Conservation (phyloP, 805 yeast genomes). For the Candida schatavii region DNA sequence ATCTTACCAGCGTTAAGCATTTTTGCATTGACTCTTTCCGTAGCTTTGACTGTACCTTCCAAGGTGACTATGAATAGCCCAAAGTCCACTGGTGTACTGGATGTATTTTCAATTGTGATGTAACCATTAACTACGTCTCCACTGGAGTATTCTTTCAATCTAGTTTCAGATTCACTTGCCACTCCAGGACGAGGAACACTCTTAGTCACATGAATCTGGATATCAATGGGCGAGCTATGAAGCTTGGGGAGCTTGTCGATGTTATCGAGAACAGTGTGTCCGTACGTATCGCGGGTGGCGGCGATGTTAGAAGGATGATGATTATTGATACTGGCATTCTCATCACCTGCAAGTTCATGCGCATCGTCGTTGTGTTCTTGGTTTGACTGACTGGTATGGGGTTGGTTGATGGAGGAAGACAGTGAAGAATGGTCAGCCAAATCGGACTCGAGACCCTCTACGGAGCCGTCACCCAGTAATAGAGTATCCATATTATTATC, state of each 20-base stretch:
- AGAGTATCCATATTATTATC: conserved; percentile 3
- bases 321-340: conserved; percentile 2
- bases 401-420: not conserved
- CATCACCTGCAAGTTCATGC: conserved; percentile 12
- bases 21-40: conserved; percentile 19
- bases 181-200: conserved; percentile 45
- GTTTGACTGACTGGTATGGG: conserved; percentile 7
- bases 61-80: conserved; percentile 46
- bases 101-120: conserved; percentile 47
- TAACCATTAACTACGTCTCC: conserved; percentile 44
- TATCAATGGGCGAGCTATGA: conserved; percentile 41
- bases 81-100: conserved; percentile 41
- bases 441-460: not conserved
- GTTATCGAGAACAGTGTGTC: conserved; percentile 50
- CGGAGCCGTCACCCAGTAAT: not conserved
- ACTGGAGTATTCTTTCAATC: conserved; percentile 40
- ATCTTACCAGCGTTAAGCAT: conserved; percentile 15
- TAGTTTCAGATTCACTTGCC: conserved; percentile 41
- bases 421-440: not conserved
- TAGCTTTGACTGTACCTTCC: conserved; percentile 44
- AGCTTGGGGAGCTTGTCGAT: conserved; percentile 47
- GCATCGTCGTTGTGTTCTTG: conserved; percentile 16
- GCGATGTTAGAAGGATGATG: conserved; percentile 3
- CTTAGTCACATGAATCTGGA: conserved; percentile 53
- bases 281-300: conserved; percentile 23